phyloP scores from a whole-genome alignment of 345 rosid genomes.

The Diplotaxis tenuifolia region DNA sequence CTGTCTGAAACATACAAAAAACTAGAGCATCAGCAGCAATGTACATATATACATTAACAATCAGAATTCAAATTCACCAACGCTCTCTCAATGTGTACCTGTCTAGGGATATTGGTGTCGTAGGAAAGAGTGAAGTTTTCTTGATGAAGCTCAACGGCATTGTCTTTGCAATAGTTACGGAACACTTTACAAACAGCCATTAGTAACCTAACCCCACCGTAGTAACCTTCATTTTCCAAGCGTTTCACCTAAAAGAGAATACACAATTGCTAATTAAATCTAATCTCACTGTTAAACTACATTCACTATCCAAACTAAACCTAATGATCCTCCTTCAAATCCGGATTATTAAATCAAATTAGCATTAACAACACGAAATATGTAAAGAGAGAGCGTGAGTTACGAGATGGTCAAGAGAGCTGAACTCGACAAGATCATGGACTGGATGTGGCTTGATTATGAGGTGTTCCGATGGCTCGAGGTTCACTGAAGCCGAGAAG shows the following conservation, averaged over 20 bases:
- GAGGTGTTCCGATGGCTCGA: constrained; percentile 66
- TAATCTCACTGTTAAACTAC: neutral
- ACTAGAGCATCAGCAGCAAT: constrained; percentile 17
- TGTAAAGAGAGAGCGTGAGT: neutral
- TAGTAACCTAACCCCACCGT: constrained; percentile 88
- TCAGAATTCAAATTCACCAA: neutral
- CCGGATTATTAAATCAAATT: too few relatives aligned
- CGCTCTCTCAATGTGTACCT: constrained; percentile 43
- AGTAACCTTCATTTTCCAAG: constrained; percentile 81
- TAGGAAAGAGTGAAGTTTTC: constrained; percentile 69
- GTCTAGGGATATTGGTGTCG: constrained; percentile 94
- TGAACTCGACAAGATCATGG: constrained; percentile 77
- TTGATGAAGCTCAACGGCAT: constrained; percentile 50
- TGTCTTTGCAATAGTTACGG: constrained; percentile 50
- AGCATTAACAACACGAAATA: too few relatives aligned
- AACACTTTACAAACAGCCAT: constrained; percentile 88
- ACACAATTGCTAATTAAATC: neutral
- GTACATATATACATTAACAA: neutral
- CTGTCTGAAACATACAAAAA: constrained; percentile 63
- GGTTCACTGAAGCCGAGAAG: constrained; percentile 70
- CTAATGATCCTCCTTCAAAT: neutral
- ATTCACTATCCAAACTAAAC: neutral
- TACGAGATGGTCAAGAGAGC: constrained; percentile 67
- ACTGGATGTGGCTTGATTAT: constrained; percentile 68
- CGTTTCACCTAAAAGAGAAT: constrained; percentile 50